A percentile compares a stretch with the other conserved stretches of the same genome.
Evolutionary conservation across 148 eudicot species (phyloP).

Genomic region (Salicornia ramosissima): DNA sequence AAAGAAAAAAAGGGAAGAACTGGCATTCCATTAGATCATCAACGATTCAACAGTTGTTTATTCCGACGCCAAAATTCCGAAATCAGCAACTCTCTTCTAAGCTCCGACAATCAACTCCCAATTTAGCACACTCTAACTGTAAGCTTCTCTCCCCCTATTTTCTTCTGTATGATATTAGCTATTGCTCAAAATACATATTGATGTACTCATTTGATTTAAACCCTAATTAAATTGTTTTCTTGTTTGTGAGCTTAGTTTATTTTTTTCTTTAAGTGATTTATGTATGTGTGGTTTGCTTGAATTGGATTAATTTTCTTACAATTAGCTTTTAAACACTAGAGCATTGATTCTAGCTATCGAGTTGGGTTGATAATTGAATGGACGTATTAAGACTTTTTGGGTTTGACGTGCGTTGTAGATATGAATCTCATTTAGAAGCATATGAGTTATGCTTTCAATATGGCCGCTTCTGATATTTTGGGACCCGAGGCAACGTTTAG

Average conservation of each 20-base stretch:
- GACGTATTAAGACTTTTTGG: background rate
- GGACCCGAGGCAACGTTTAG: too few species aligned
- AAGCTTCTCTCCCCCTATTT: background rate
- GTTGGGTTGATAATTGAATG: background rate
- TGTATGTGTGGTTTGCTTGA: background rate
- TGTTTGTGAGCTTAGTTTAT: background rate
- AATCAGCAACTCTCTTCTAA: background rate
- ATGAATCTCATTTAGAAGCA: background rate
- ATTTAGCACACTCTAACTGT: background rate
- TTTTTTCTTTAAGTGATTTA: background rate
- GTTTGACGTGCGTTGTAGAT: too few species aligned
- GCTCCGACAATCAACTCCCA: background rate
- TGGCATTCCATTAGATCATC: too few species aligned
- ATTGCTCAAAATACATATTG: background rate
- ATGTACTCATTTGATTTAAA: background rate
- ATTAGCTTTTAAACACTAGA: background rate
- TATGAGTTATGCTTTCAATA: too few species aligned
- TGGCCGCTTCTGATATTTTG: too few species aligned
- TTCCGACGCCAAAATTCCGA: too few species aligned
- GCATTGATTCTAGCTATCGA: background rate
- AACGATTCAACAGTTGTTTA: too few species aligned
- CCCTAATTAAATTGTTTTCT: background rate
- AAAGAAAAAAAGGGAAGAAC: too few species aligned
- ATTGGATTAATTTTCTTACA: background rate
- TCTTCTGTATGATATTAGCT: background rate